Evolutionary conservation across 495 filamentous ascomycete genomes (phyloP).

Genomic region (Xylona heveae): DNA sequence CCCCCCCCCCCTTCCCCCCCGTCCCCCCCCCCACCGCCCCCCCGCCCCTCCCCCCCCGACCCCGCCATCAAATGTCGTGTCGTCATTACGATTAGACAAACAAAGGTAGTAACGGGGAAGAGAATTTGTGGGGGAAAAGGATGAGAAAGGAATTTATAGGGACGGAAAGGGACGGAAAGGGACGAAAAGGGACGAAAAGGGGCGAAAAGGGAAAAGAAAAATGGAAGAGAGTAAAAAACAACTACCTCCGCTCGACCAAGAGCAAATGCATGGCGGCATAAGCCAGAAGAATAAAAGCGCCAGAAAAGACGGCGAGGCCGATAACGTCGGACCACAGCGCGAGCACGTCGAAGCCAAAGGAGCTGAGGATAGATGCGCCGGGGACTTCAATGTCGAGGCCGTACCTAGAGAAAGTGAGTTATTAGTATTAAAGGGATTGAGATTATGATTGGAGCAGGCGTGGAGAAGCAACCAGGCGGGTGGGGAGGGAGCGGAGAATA

Average conservation of each 20-base stretch:
- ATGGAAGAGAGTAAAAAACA: too few species aligned
- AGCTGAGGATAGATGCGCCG: slow-evolving; percentile 78
- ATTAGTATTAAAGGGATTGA: slow-evolving; percentile 1
- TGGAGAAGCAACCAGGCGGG: neutral
- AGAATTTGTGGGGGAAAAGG: too few species aligned
- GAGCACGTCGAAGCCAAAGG: slow-evolving; percentile 72
- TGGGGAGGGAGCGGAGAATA: neutral
- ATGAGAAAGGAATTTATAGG: too few species aligned
- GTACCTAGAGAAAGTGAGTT: slow-evolving; percentile 7
- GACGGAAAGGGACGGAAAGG: too few species aligned
- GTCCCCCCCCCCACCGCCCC: too few species aligned
- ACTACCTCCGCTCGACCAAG: slow-evolving; percentile 72
- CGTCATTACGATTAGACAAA: too few species aligned
- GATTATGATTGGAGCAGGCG: neutral
- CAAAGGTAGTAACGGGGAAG: too few species aligned
- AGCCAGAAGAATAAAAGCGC: slow-evolving; percentile 65
- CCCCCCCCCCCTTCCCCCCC: too few species aligned
- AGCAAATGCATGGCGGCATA: slow-evolving; percentile 87
- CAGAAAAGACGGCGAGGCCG: slow-evolving; percentile 64
- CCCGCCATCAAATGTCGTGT: too few species aligned
- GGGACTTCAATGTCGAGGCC: slow-evolving; percentile 93
- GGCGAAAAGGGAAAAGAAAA: too few species aligned
- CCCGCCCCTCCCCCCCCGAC: too few species aligned
- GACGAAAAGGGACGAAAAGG: too few species aligned
- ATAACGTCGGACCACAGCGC: slow-evolving; percentile 74